A percentile compares a stretch with the other conserved stretches of the same genome.
These are phyloP conservation scores for Trypanosomatidae sp. DNA, from an alignment of 208 protist species.

Conservation along the genomic window DNA sequence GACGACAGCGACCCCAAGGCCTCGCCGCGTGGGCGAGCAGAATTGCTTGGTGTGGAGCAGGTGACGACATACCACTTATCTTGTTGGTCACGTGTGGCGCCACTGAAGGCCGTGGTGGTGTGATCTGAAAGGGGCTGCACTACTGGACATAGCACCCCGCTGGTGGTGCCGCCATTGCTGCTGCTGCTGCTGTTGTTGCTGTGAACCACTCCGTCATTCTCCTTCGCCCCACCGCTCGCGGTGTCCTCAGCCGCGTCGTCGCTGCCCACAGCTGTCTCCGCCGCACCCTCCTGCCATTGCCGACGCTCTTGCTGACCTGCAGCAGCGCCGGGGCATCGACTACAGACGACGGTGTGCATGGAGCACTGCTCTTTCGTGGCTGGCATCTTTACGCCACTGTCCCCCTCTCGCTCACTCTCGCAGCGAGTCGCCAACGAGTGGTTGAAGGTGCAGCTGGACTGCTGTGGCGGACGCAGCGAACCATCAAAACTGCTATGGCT, in stretches of 20 bases:
- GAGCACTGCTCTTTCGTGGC: neutral
- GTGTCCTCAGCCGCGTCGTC: neutral
- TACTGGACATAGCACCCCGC: neutral
- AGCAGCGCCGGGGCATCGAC: neutral
- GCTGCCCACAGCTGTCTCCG: neutral
- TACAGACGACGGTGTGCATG: neutral
- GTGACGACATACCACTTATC: neutral
- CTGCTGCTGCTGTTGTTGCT: neutral
- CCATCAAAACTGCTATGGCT: neutral
- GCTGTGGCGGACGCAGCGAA: neutral
- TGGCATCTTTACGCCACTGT: neutral
- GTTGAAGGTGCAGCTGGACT: neutral
- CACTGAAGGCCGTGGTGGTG: no score
- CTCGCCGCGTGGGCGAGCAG: neutral
- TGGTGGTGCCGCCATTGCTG: neutral
- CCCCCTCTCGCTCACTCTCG: neutral
- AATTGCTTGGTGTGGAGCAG: neutral
- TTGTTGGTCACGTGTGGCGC: neutral
- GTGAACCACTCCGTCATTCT: neutral
- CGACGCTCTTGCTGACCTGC: neutral
- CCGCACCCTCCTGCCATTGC: neutral
- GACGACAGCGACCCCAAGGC: neutral
- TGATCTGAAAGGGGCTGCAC: neutral
- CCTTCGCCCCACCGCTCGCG: neutral
- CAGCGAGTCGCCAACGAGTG: neutral